phyloP scores from a whole-genome alignment of 306 rosid species.

The Parietaria judaica region DNA sequence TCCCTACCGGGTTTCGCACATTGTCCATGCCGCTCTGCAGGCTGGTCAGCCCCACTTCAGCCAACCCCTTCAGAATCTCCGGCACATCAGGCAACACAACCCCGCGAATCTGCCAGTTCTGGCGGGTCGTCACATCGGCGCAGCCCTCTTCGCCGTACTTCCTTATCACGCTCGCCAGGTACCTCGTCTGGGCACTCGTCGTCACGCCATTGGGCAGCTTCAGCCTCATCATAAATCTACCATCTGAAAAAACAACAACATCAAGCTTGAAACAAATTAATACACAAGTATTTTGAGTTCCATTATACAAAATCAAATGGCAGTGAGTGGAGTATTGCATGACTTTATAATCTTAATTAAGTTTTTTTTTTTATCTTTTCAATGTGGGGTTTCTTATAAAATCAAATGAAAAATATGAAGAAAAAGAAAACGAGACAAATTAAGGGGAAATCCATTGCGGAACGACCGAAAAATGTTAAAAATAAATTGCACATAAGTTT shows the following conservation, averaged over 20 bases:
- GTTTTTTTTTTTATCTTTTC: no score
- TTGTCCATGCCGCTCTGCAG: slow-evolving; percentile 99
- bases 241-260: slow-evolving; percentile 41
- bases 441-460: no score
- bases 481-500: no score
- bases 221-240: slow-evolving; percentile 95
- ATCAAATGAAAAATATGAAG: no score
- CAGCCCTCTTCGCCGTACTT: slow-evolving; percentile 91
- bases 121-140: slow-evolving; percentile 91
- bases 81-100: slow-evolving; percentile 82
- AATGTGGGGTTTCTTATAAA: no score
- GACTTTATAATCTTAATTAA: no score
- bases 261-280: neutral
- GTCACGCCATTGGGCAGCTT: slow-evolving; percentile 96
- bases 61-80: slow-evolving; percentile 72
- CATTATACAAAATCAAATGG: no score
- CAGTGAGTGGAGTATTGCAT: no score
- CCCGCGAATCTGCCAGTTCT: slow-evolving; percentile 95
- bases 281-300: neutral
- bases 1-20: slow-evolving; percentile 94
- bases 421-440: no score
- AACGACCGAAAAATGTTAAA: no score
- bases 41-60: slow-evolving; percentile 77
- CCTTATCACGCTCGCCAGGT: slow-evolving; percentile 65
- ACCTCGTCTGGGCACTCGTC: slow-evolving; percentile 74